These are phyloP conservation scores for Zea mays DNA, from an alignment of 176 grass and related monocot genomes.

Conservation along the genomic window DNA sequence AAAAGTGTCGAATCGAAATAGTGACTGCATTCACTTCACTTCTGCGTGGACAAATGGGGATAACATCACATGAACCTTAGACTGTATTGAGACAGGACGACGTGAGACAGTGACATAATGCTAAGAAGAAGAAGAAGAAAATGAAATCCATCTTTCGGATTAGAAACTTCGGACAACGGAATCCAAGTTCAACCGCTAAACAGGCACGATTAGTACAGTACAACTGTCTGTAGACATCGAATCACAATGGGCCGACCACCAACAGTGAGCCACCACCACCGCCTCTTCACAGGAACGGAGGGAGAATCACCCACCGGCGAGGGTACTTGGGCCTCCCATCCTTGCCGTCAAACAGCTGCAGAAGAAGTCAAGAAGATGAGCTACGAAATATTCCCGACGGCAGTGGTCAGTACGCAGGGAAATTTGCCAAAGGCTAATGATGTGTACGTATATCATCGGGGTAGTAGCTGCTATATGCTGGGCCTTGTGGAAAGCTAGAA, in stretches of 20 bases:
- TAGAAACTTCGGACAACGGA: neutral
- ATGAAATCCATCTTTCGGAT: conserved; percentile 24
- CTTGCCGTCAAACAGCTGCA: conserved; percentile 93
- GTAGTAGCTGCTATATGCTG: no score
- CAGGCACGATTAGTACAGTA: conserved; percentile 34
- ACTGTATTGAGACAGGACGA: neutral
- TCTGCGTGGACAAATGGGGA: neutral
- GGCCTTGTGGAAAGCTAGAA: no score
- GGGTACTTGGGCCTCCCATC: conserved; percentile 77
- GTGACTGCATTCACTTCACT: conserved; percentile 26
- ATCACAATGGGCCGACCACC: neutral
- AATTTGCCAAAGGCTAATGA: no score
- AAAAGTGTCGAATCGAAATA: conserved; percentile 1
- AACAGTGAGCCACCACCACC: neutral
- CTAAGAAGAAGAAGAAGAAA: neutral
- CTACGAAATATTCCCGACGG: neutral
- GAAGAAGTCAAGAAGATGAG: conserved; percentile 38
- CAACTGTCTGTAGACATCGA: conserved; percentile 4
- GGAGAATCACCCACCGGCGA: conserved; percentile 85
- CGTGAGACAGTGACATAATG: neutral
- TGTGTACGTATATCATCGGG: no score
- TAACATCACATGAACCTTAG: neutral
- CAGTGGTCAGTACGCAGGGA: neutral
- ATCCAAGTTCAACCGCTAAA: conserved; percentile 27
- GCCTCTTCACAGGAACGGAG: conserved; percentile 68